Base-by-base conservation (phyloP, 1,139 yeast species). In the Torulaspora globosa region DNA sequence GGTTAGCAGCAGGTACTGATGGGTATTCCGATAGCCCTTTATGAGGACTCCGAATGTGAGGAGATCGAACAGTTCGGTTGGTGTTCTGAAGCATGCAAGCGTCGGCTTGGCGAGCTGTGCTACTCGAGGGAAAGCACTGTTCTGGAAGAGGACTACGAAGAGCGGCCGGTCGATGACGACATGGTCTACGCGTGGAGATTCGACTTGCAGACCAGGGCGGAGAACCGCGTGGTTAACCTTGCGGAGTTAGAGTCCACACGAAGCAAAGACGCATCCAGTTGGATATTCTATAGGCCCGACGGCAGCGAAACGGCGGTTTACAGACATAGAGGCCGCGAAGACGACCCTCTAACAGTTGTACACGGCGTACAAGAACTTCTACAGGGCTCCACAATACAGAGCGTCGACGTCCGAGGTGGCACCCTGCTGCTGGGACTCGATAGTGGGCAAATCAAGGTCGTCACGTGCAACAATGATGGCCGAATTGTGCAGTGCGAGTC, bases 271-370 rank as follows among this genome's bases (percentile, higher is more conserved):
- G 45, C 49, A 12, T 32, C 28, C 2, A 34, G 37, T n/a, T 46
- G 51, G 50, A 19, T 42, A 3, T 43, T 40, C 24, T 48, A 48
- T 48, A 37, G 12, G 15, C 39, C 30, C 11, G 40, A 43, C 21
- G 51, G 50, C 18, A 29, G 35, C 34, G 35, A 37, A 19, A 10
- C 30, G 9, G 35, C 34, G 8, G n/a, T 30, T 9, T 37, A 37
- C 19, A 30, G 9, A 28, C 35, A 37, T 11, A 29, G 18, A 6
- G 34, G 32, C 12, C 29, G 33, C 26, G 28, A 29, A 11, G 27
- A 12, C 7, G 34, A 31, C 7, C 19, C 12, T 2, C 23, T 37
- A 10, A 23, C 19, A 12, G 34, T 30, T 5, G 11, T 37, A 18
- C 15, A 12, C 10, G 31, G 28, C n/a, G 30, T 39, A 8, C 16